phyloP scores from a whole-genome alignment of 306 rosid genomes.

The Quercus robur region DNA sequence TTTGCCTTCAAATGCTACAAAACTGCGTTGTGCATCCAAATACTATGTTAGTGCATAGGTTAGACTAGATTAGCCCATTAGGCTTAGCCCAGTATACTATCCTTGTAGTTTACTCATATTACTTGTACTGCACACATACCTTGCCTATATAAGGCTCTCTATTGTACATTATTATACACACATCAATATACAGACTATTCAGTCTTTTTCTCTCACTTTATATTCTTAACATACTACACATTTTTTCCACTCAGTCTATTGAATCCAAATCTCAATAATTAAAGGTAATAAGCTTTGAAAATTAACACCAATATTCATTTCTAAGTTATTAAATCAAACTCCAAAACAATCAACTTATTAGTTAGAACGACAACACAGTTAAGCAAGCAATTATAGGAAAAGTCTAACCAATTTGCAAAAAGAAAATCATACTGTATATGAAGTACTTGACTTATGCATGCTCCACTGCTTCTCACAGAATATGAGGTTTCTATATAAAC shows the following conservation, averaged over 20 bases:
- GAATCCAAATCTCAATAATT: background rate
- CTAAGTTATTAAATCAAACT: background rate
- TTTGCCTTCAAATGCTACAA: background rate
- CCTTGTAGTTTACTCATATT: no score
- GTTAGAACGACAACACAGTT: background rate
- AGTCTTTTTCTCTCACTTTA: no score
- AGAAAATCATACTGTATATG: background rate
- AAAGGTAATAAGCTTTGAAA: background rate
- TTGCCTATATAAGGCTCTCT: no score
- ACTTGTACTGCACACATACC: no score
- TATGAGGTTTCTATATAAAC: background rate
- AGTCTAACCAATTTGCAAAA: background rate
- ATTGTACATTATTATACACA: no score
- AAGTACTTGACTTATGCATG: background rate
- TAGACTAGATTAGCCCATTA: no score
- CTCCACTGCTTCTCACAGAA: background rate
- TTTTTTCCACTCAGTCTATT: background rate
- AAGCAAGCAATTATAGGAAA: background rate
- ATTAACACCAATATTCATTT: background rate
- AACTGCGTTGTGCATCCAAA: background rate
- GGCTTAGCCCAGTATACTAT: no score
- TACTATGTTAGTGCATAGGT: no score
- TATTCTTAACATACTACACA: background rate
- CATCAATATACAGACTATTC: no score
- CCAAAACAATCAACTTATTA: background rate